Conservation (phyloP, 2,329 filamentous ascomycete species). For the Aspergillus vadensis region DNA sequence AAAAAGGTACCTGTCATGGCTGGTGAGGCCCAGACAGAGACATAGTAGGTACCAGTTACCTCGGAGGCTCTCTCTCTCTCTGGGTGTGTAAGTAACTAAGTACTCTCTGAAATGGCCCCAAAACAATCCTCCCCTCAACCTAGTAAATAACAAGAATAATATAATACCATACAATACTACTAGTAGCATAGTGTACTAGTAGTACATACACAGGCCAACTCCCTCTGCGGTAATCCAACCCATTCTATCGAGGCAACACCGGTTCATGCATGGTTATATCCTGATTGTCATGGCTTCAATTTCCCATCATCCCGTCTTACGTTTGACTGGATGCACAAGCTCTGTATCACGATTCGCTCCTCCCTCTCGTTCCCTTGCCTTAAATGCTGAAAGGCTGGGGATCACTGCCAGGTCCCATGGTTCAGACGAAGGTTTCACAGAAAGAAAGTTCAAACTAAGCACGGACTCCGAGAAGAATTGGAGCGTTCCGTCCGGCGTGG, state of each 20-base stretch:
- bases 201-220: no score
- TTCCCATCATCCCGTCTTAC: background rate
- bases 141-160: background rate
- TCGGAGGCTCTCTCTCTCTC: background rate
- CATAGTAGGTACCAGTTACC: background rate
- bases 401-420: background rate
- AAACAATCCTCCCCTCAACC: no score
- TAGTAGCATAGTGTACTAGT: background rate
- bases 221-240: background rate
- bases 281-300: background rate
- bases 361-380: background rate
- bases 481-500: background rate
- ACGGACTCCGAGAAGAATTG: background rate
- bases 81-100: background rate
- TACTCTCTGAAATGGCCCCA: background rate
- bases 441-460: background rate
- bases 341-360: background rate
- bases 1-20: no score
- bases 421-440: background rate
- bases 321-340: background rate
- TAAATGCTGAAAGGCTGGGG: background rate
- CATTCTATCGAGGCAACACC: conserved; percentile 20
- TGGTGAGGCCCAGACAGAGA: background rate
- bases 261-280: conserved; percentile 22
- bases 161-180: background rate